phyloP scores from a whole-genome alignment of 257 asterid species.

The Henckelia pumila region DNA sequence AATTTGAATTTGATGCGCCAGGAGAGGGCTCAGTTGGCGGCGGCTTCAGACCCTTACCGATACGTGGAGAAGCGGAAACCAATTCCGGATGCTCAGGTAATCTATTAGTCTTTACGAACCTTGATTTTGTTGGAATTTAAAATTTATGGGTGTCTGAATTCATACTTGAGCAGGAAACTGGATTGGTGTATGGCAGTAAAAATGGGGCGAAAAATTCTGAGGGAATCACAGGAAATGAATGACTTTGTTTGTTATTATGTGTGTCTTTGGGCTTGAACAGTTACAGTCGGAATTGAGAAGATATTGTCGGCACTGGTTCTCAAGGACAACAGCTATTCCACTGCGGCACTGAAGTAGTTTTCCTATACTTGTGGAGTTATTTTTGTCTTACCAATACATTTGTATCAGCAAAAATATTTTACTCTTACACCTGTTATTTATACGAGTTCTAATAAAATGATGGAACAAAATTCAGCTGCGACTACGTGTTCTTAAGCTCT shows the following conservation, averaged over 20 bases:
- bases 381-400: no score
- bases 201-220: constrained; percentile 37
- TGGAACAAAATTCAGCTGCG: no score
- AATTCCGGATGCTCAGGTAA: constrained; percentile 86
- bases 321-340: no score
- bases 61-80: constrained; percentile 78
- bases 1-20: constrained; percentile 19
- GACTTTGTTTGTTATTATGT: constrained; percentile 24
- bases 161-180: constrained; percentile 55
- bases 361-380: no score
- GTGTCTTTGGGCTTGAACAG: no score
- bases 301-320: no score
- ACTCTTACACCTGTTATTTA: no score
- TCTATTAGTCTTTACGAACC: not conserved
- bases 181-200: constrained; percentile 72
- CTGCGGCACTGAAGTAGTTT: no score
- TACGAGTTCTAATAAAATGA: no score
- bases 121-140: constrained; percentile 19
- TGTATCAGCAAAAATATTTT: no score
- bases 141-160: constrained; percentile 9
- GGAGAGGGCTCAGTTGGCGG: constrained; percentile 87
- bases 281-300: no score
- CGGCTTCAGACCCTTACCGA: constrained; percentile 61
- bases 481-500: no score
- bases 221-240: constrained; percentile 33